Evolutionary conservation across 192 early-diverging fungal species (phyloP).

Genomic region (Backusella tarrabulga): DNA sequence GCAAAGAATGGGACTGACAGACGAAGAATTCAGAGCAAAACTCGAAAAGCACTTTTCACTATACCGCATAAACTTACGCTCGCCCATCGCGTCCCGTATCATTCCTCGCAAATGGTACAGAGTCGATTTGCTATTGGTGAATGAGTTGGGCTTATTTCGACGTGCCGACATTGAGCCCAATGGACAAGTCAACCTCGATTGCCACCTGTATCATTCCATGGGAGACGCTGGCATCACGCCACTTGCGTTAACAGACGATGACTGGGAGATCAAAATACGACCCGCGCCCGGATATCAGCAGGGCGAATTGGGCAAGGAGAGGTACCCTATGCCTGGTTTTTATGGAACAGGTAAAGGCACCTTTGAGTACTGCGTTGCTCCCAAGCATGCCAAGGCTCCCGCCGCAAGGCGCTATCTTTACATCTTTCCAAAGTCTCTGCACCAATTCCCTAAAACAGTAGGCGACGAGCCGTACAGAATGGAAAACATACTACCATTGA

Average conservation of each 20-base stretch:
- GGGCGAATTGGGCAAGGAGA: background rate
- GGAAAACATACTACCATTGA: slow-evolving; percentile 19
- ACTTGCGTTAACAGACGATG: background rate
- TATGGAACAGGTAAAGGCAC: slow-evolving; percentile 21
- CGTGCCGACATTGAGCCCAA: slow-evolving; percentile 23
- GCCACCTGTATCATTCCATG: slow-evolving; percentile 5
- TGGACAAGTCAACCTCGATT: slow-evolving; percentile 17
- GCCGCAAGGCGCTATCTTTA: slow-evolving; percentile 2
- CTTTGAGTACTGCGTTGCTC: slow-evolving; percentile 20
- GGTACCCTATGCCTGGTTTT: slow-evolving; percentile 12
- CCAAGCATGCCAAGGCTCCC: background rate
- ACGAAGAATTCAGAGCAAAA: slow-evolving; percentile 31
- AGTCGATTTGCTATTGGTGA: slow-evolving; percentile 29
- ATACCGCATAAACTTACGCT: slow-evolving; percentile 27
- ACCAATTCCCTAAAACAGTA: slow-evolving; percentile 12
- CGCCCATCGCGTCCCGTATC: slow-evolving; percentile 13
- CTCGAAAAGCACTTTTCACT: slow-evolving; percentile 29
- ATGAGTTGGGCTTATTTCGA: slow-evolving; percentile 32
- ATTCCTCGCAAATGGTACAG: slow-evolving; percentile 27
- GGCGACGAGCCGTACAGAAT: background rate
- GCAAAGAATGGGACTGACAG: slow-evolving; percentile 6
- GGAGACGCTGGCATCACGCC: background rate
- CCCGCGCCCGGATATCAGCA: background rate
- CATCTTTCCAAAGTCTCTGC: background rate
- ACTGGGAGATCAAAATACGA: slow-evolving; percentile 18